Conservation (phyloP, 768 basidiomycete species). For the Pulveroboletus ravenelii region DNA sequence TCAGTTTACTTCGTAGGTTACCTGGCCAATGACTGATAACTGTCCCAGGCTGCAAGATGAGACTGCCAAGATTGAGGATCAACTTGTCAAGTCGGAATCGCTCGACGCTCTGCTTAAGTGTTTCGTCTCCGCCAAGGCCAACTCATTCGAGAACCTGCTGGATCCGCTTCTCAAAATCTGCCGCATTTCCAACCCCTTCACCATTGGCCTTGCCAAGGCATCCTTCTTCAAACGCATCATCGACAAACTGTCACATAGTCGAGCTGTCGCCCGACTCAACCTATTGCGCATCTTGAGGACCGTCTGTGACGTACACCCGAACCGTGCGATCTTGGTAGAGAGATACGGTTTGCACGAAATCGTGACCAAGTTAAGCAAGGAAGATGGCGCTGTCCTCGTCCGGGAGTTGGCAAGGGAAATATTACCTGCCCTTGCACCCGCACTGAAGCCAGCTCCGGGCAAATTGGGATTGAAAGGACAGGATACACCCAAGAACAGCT, state of each 20-base stretch:
- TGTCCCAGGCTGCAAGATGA: constrained; percentile 87
- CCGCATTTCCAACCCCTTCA: constrained; percentile 69
- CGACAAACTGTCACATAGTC: constrained; percentile 66
- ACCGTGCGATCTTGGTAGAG: constrained; percentile 75
- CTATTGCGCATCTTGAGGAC: constrained; percentile 79
- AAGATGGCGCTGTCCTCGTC: constrained; percentile 89
- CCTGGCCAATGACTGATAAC: neutral
- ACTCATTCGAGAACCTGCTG: constrained; percentile 87
- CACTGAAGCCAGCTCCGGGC: constrained; percentile 48
- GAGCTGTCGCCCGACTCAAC: constrained; percentile 88
- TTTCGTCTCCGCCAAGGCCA: constrained; percentile 82
- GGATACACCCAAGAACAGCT: constrained; percentile 36
- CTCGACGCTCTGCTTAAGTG: constrained; percentile 68
- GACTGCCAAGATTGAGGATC: constrained; percentile 88
- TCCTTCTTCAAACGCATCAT: constrained; percentile 85
- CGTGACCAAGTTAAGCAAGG: constrained; percentile 73
- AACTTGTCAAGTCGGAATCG: constrained; percentile 61
- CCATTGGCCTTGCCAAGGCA: constrained; percentile 72
- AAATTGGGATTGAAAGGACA: constrained; percentile 29
- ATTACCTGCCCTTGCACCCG: constrained; percentile 70
- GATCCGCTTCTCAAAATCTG: constrained; percentile 91
- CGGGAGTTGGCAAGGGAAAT: constrained; percentile 86
- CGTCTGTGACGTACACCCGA: constrained; percentile 88
- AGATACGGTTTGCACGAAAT: constrained; percentile 77
- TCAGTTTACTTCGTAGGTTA: constrained; percentile 30